phyloP scores from a whole-genome alignment of 495 filamentous ascomycete species.

The Clavariopsis aquatica region DNA sequence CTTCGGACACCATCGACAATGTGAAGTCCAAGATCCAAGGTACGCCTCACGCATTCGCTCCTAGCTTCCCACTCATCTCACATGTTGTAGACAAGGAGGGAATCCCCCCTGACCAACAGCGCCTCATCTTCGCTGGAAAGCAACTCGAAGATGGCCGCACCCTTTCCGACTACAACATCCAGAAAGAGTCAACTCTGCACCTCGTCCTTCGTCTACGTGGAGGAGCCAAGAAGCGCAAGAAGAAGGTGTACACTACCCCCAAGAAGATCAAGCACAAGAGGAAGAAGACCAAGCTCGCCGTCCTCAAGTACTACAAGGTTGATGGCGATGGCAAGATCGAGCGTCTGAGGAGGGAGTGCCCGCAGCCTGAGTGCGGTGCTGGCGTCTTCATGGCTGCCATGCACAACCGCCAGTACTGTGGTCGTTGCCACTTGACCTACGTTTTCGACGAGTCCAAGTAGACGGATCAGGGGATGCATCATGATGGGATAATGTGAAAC shows the following conservation, averaged over 20 bases:
- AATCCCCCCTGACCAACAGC: slow-evolving; percentile 99
- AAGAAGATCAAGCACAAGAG: slow-evolving; percentile 99
- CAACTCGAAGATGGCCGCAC: slow-evolving; percentile 99
- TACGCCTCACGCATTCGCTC: slow-evolving; percentile 40
- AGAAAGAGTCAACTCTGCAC: slow-evolving; percentile 99
- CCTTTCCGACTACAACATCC: slow-evolving; percentile 99
- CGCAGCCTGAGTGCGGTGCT: slow-evolving; percentile 92
- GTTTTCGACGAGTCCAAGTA: slow-evolving; percentile 90
- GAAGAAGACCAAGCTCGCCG: slow-evolving; percentile 99
- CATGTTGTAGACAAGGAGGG: slow-evolving; percentile 86
- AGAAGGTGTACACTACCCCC: slow-evolving; percentile 99
- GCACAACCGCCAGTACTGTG: slow-evolving; percentile 99
- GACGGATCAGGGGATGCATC: slow-evolving; percentile 3
- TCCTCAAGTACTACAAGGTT: slow-evolving; percentile 99
- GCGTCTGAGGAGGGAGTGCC: slow-evolving; percentile 97
- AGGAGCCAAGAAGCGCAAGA: slow-evolving; percentile 99
- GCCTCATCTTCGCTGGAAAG: slow-evolving; percentile 99
- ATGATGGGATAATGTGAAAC: slow-evolving; percentile 4
- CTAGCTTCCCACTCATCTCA: background rate
- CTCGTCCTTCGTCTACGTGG: slow-evolving; percentile 96
- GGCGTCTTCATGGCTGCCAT: slow-evolving; percentile 99
- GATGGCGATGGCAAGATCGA: slow-evolving; percentile 99
- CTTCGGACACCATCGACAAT: slow-evolving; percentile 99
- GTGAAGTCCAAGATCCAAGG: slow-evolving; percentile 94
- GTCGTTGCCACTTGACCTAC: slow-evolving; percentile 98